Percentiles rank a stretch among this genome's conserved stretches.
Conservation (phyloP, 1,139 yeast species). For the Zygosaccharomyces pseudobailii region DNA sequence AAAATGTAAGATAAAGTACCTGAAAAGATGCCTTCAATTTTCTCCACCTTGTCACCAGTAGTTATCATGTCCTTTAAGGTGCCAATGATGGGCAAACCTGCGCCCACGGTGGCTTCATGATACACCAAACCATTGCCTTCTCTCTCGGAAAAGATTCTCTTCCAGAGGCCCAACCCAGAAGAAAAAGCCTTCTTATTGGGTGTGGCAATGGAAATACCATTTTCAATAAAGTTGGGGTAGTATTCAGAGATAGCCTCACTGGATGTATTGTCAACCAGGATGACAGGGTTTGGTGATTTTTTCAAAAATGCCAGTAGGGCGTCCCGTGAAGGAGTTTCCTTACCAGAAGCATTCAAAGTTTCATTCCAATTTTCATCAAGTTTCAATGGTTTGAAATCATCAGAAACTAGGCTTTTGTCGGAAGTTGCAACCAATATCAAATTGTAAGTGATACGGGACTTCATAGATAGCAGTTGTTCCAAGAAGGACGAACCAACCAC, state of each 20-base stretch:
- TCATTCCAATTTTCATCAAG: constrained; percentile 50
- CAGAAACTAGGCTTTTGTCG: constrained; percentile 59
- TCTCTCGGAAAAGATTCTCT: constrained; percentile 56
- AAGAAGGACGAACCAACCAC: constrained; percentile 92
- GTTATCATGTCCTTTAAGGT: constrained; percentile 80
- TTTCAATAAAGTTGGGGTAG: constrained; percentile 68
- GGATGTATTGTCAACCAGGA: constrained; percentile 91
- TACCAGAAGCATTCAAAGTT: constrained; percentile 43
- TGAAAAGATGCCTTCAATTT: constrained; percentile 92
- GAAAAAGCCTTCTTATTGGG: constrained; percentile 98
- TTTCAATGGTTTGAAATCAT: constrained; percentile 67
- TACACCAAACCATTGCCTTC: constrained; percentile 68
- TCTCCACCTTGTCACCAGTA: constrained; percentile 89
- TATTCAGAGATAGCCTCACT: constrained; percentile 67
- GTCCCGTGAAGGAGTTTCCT: constrained; percentile 50
- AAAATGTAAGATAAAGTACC: constrained; percentile 96
- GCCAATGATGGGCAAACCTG: constrained; percentile 90
- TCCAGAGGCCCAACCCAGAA: constrained; percentile 71
- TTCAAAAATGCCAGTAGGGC: constrained; percentile 60
- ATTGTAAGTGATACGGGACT: constrained; percentile 55
- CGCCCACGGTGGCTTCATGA: constrained; percentile 99
- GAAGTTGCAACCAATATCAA: constrained; percentile 78
- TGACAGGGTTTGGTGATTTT: constrained; percentile 66
- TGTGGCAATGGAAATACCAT: constrained; percentile 90
- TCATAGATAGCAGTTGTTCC: constrained; percentile 53